Base-by-base conservation (phyloP, 257 asterid genomes). In the Primulina eburnea region DNA sequence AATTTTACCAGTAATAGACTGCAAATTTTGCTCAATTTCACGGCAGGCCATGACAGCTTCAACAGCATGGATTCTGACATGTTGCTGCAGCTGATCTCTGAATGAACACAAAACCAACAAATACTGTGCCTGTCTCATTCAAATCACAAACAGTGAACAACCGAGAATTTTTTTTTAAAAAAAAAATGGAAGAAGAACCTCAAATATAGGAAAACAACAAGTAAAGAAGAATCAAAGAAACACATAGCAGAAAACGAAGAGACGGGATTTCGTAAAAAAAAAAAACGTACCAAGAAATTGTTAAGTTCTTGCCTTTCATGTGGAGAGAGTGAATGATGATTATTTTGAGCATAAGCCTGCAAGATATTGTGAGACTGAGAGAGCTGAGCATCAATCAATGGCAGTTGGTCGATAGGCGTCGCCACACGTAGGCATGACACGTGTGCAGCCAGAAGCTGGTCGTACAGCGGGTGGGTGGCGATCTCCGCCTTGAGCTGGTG, bases 31-130 rank as follows among this genome's bases (percentile, higher is more conserved):
- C 71, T 93, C 97, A 74, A 93, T 90, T 81, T 93, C 96, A 75
- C 97, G 90, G 87, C 97, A 90, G 76, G 97, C 97, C 96, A 93
- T 90, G 76, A 91, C 97, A 52, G 99, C 99, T 82, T 94, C 97
- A 69, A 89, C 97, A 62, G 97, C 99, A 68, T 91, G 97, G 69
- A 91, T 85, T 83, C 97, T 89, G 83, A 94, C 97, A 83, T 94
- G 99, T 70, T 91, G 95, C 90, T 94, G 97, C 74, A 94, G 87
- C 78, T 94, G 93, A 74, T 94, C 97, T 84, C 90, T 89, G 38
- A 94, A 94, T 28, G 99, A 89, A 62, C 97, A 91, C 82, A 94
- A 78, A 60, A 88, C 91, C 57, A 94, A 75, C 95, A 88, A 75
- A 71, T 94, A 91, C 78, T 89, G 97, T 69, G 89, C 85, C 99